A percentile compares a stretch with the other conserved stretches of the same genome.
phyloP scores from a whole-genome alignment of 805 yeast genomes.

The Priceomyces haplophilus region DNA sequence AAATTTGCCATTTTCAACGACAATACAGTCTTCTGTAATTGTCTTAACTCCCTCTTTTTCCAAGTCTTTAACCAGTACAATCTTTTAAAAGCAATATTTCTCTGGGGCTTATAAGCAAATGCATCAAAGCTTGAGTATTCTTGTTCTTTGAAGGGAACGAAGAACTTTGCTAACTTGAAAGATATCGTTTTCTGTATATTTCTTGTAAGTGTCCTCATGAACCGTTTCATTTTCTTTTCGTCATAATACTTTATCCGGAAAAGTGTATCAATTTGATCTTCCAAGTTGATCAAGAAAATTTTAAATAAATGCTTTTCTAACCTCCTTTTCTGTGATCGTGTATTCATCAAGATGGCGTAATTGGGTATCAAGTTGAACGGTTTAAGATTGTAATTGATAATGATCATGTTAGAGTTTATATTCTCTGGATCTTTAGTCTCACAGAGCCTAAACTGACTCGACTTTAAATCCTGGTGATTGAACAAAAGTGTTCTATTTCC shows the following conservation, averaged over 20 bases:
- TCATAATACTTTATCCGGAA: slow-evolving; percentile 34
- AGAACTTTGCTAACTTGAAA: slow-evolving; percentile 24
- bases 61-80: slow-evolving; percentile 27
- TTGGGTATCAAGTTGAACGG: slow-evolving; percentile 35
- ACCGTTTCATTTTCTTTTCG: slow-evolving; percentile 24
- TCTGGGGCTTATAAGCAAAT: slow-evolving; percentile 23
- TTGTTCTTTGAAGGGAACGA: slow-evolving; percentile 11
- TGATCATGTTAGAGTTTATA: slow-evolving; percentile 9
- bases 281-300: slow-evolving; percentile 34
- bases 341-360: slow-evolving; percentile 24
- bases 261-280: slow-evolving; percentile 37
- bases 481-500: slow-evolving; percentile 20
- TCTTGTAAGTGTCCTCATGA: slow-evolving; percentile 23
- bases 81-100: slow-evolving; percentile 25
- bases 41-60: neutral
- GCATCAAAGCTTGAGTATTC: slow-evolving; percentile 18
- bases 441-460: slow-evolving; percentile 31
- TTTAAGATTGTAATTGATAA: slow-evolving; percentile 27
- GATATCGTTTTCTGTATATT: slow-evolving; percentile 28
- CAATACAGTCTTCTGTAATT: neutral
- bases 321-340: slow-evolving; percentile 19
- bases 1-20: slow-evolving; percentile 5
- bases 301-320: slow-evolving; percentile 34
- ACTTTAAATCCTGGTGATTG: slow-evolving; percentile 23
- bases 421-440: slow-evolving; percentile 15